Base-by-base conservation (phyloP, 176 grass and related monocot genomes). In the Triticum urartu region DNA sequence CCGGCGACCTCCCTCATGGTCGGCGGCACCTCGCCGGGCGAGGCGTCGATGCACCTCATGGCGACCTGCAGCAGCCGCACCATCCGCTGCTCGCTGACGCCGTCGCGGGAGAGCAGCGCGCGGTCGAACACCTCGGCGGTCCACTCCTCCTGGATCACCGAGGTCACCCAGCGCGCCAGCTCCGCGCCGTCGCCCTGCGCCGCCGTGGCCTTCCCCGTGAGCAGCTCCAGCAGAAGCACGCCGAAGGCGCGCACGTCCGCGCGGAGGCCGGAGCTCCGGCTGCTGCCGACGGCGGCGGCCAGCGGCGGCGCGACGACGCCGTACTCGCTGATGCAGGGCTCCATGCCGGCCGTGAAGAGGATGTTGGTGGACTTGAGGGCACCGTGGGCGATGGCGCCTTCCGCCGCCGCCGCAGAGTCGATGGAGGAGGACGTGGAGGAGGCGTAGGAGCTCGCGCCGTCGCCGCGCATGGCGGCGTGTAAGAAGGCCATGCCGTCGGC, bases 91-190 rank as follows among this genome's bases (percentile, higher is more conserved):
- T 95, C 88, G 75, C 47, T 79, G 13, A 83, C 77, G 12, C 72
- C 83, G 62, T 13, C 84, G 11, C 66, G 80, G 33, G 88, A 67
- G 83, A 92, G 68, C 74, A 95, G 79, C 24, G 38, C 54, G 69
- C 89, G 89, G 83, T 95, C 86, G 80, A 95, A 90, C 63, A 95
- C 88, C 83, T 95, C 93, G 50, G 89, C 90, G 1, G 93, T 95
- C 93, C 93, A 95, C 90, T 95, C 93, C 84, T 92, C 90, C 22
- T 86, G 79, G 60, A 95, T 80, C 79, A 92, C 88, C 17, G 86
- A 88, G 34, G 89, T 85, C 75, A 95, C 93, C 93, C 93, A 95
- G 36, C 70, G 60, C 34, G 93, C 79, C 36, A 95, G 79, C 87
- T 95, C 90, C 15, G 79, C 13, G 30, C 88, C 88, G 54, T 90